phyloP scores from a whole-genome alignment of 106 monocot genomes.

The Platanthera guangdongensis region DNA sequence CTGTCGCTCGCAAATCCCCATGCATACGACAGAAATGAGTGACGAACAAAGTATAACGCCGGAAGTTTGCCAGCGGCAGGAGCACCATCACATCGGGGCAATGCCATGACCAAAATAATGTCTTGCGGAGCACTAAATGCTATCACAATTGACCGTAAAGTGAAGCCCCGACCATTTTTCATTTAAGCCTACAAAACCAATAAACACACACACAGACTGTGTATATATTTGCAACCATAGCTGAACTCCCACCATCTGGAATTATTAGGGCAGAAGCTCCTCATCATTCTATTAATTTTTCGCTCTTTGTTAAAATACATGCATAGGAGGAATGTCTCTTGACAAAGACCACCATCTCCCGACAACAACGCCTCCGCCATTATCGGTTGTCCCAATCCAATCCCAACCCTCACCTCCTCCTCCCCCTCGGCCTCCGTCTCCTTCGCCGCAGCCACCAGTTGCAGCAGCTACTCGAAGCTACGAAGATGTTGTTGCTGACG shows the following conservation, averaged over 20 bases:
- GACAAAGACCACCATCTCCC: background rate
- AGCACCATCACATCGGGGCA: no score
- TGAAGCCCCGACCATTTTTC: background rate
- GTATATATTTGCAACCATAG: background rate
- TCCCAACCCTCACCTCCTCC: background rate
- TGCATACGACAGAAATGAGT: no score
- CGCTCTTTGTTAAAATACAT: slow-evolving; percentile 4
- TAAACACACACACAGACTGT: no score
- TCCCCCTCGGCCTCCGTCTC: no score
- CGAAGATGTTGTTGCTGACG: slow-evolving; percentile 11
- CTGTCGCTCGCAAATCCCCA: no score
- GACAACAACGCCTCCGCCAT: slow-evolving; percentile 6
- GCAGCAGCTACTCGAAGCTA: slow-evolving; percentile 6
- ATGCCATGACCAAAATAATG: no score
- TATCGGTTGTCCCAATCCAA: slow-evolving; percentile 11
- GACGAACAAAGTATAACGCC: no score
- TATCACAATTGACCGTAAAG: no score
- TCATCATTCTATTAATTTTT: slow-evolving; percentile 6
- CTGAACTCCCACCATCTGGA: background rate
- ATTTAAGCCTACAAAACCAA: background rate
- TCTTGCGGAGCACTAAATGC: no score
- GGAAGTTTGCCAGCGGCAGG: no score
- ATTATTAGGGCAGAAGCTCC: background rate
- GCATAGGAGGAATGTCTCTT: background rate
- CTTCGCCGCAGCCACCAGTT: background rate